Evolutionary conservation across 495 filamentous ascomycete species (phyloP).

Genomic region (Aspergillus steynii): DNA sequence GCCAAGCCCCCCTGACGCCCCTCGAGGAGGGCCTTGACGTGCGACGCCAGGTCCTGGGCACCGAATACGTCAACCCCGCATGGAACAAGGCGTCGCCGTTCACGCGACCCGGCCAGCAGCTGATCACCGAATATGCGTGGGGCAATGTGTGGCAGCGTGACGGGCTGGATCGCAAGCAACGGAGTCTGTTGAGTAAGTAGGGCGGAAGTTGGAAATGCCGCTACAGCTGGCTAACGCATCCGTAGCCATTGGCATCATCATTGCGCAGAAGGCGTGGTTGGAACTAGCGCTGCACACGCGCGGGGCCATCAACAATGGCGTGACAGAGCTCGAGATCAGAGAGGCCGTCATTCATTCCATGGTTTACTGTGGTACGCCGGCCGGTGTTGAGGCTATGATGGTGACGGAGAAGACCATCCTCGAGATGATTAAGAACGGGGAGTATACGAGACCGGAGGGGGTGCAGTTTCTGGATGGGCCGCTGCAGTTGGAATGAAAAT

Average conservation of each 20-base stretch:
- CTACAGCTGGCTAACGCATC: background rate
- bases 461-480: too few species aligned
- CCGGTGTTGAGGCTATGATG: constrained; percentile 38
- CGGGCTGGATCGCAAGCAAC: constrained; percentile 44
- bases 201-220: too few species aligned
- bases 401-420: background rate
- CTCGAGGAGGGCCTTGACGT: constrained; percentile 56
- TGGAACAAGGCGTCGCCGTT: constrained; percentile 31
- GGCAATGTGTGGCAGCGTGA: constrained; percentile 50
- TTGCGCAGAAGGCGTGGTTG: constrained; percentile 41
- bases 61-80: constrained; percentile 36
- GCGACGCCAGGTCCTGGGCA: constrained; percentile 44
- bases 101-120: constrained; percentile 38
- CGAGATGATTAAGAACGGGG: too few species aligned
- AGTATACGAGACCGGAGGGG: too few species aligned
- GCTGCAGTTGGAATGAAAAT: too few species aligned
- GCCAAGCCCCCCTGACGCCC: constrained; percentile 22
- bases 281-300: constrained; percentile 52
- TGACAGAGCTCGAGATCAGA: constrained; percentile 50
- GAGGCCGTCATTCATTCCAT: constrained; percentile 52
- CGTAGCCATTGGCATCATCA: constrained; percentile 46
- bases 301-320: constrained; percentile 51
- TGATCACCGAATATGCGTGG: constrained; percentile 49
- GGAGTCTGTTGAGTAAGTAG: constrained; percentile 45
- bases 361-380: constrained; percentile 43